Percentiles rank a stretch among this genome's conserved stretches.
These are phyloP conservation scores for Xylariomycetidae sp. DNA, from an alignment of 2,329 filamentous ascomycete genomes.

Conservation along the genomic window DNA sequence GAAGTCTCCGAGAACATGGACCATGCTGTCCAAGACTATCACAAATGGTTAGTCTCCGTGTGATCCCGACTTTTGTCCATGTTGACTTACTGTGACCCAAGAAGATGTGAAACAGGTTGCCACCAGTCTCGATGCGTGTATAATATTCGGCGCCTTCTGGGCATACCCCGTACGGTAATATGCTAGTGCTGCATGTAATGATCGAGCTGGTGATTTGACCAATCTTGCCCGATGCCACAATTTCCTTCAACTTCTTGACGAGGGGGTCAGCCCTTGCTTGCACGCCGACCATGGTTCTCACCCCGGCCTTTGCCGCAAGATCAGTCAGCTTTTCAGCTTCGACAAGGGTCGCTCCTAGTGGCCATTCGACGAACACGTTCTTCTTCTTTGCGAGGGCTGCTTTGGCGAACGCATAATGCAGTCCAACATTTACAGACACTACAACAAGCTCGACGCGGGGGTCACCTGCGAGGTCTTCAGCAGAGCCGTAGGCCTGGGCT, in stretches of 20 bases:
- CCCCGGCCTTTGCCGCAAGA: slow-evolving; percentile 34
- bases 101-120: slow-evolving; percentile 18
- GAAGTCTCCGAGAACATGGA: slow-evolving; percentile 29
- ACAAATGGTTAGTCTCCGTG: neutral
- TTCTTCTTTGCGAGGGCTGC: slow-evolving; percentile 41
- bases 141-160: slow-evolving; percentile 13
- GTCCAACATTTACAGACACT: slow-evolving; percentile 36
- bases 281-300: slow-evolving; percentile 41
- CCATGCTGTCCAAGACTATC: slow-evolving; percentile 30
- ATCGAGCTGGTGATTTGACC: slow-evolving; percentile 35
- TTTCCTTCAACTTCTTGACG: slow-evolving; percentile 34
- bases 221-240: slow-evolving; percentile 37
- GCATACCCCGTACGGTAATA: slow-evolving; percentile 12
- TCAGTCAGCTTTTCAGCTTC: slow-evolving; percentile 38
- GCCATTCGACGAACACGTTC: slow-evolving; percentile 47
- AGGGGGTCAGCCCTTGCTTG: slow-evolving; percentile 39
- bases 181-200: slow-evolving; percentile 11
- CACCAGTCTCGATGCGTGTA: slow-evolving; percentile 11
- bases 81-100: slow-evolving; percentile 25
- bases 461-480: slow-evolving; percentile 39
- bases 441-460: slow-evolving; percentile 43
- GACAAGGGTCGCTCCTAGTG: slow-evolving; percentile 33
- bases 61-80: neutral
- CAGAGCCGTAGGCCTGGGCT: slow-evolving; percentile 37
- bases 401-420: slow-evolving; percentile 36